Conservation (phyloP, 140 eudicot genomes). For the Flaveria floridana region DNA sequence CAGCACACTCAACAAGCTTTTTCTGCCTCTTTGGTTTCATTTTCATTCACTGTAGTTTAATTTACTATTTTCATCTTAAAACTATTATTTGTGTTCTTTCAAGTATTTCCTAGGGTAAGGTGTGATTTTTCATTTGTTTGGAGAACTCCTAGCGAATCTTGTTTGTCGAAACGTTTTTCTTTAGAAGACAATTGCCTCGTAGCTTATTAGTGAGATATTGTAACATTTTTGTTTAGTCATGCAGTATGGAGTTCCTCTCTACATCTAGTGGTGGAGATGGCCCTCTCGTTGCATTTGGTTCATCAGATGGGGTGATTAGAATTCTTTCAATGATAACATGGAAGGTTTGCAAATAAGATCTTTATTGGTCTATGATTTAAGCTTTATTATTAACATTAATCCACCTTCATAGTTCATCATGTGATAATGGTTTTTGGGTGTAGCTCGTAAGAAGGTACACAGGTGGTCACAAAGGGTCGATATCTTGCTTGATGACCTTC, state of each 20-base stretch:
- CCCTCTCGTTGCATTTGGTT: constrained; percentile 96
- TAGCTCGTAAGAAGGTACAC: constrained; percentile 98
- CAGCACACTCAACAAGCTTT: constrained; percentile 17
- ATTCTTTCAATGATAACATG: constrained; percentile 98
- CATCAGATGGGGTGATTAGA: constrained; percentile 97
- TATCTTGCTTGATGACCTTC: constrained; percentile 95
- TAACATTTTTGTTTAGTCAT: constrained; percentile 32
- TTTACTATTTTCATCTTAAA: background rate
- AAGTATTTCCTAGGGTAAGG: constrained; percentile 1
- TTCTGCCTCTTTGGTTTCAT: background rate
- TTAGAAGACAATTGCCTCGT: background rate
- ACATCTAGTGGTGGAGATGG: constrained; percentile 75
- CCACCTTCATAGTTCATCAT: constrained; percentile 16
- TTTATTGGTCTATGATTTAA: background rate
- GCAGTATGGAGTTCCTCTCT: constrained; percentile 95
- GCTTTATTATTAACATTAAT: background rate
- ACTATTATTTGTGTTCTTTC: background rate
- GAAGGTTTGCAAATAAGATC: constrained; percentile 59
- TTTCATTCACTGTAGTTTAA: background rate
- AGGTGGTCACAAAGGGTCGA: constrained; percentile 95
- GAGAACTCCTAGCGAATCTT: background rate
- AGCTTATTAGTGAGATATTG: constrained; percentile 6
- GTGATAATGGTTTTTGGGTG: constrained; percentile 35
- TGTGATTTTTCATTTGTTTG: background rate
- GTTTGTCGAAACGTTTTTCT: background rate